Evolutionary conservation across 1,139 yeast species (phyloP), one percentile per base, ranked within the genome.

Genomic region (Yamadazyma aaseri): DNA sequence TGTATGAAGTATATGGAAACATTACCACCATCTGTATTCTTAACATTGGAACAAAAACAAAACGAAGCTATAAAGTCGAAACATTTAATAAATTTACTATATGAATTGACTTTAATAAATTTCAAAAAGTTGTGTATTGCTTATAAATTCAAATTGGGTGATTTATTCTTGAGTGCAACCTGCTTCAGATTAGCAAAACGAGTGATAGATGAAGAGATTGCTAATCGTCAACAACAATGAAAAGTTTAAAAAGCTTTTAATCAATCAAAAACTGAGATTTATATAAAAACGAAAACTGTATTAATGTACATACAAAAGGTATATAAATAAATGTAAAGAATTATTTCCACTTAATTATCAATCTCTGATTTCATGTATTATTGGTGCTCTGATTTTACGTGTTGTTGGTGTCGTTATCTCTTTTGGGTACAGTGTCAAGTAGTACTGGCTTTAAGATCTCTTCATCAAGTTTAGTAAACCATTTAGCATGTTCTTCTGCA

Each of bases 401-500:
- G 25, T 22, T 22, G n/a, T 10, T 11, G 20, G 20, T 22, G 20
- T 45, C 42, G 17, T 42, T 43, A 26, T 36, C 42, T 29, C 42
- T 43, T 21, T 46, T 44, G 4, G 67, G 66, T 22, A 58, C 38
- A 32, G 63, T 71, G 50, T 92, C 98, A 43, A 92, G 71, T 39
- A 92, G 72, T 0, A 92, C 97, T 0, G 99, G 99, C 57, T 92
- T 94, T 47, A 92, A 72, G n/a, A 92, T 94, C 54, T 87, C 86
- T 49, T 92, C 96, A 56, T 92, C 99, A 56, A 92, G 86, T 49
- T 80, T 83, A 17, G 87, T 81, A 58, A 92, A 92, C 97, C 99
- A 92, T 51, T 79, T 80, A 9, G 94, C 85, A 41, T 82, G 86
- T 41, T 82, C 87, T 48, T 84, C 94, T 5, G 86, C 79, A 43